These are phyloP conservation scores for Colletotrichum sp. DNA, from an alignment of 2,329 filamentous ascomycete genomes.

Conservation along the genomic window DNA sequence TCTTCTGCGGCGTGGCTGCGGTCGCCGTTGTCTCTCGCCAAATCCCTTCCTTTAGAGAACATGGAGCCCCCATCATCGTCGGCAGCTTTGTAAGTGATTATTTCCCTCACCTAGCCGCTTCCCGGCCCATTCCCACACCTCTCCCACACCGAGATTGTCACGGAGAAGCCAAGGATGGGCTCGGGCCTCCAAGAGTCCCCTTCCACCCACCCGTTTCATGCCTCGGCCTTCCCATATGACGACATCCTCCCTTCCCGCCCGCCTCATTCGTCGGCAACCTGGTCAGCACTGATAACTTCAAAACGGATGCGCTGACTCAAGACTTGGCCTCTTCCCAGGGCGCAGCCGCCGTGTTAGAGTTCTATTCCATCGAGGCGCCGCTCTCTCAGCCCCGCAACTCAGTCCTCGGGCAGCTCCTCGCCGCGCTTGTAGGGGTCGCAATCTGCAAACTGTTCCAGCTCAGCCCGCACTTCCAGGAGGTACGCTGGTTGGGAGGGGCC, in stretches of 20 bases:
- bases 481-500: constrained; percentile 70
- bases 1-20: constrained; percentile 65
- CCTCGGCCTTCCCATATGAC: constrained; percentile 5
- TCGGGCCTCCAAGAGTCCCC: neutral
- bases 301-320: neutral
- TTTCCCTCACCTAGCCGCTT: neutral
- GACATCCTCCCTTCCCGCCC: neutral
- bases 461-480: constrained; percentile 46
- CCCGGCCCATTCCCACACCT: neutral
- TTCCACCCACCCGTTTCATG: neutral
- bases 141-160: constrained; percentile 5
- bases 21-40: constrained; percentile 62
- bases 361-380: constrained; percentile 73
- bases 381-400: constrained; percentile 76
- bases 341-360: constrained; percentile 77
- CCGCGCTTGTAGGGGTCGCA: constrained; percentile 63
- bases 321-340: constrained; percentile 50
- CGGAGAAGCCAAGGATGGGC: neutral
- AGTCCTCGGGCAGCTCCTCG: constrained; percentile 69
- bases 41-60: constrained; percentile 57
- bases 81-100: constrained; percentile 68
- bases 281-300: neutral
- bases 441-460: constrained; percentile 71
- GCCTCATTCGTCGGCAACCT: neutral
- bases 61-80: constrained; percentile 65